Base-by-base conservation (phyloP, 2,329 filamentous ascomycete genomes). In the Exophiala aquamarina region DNA sequence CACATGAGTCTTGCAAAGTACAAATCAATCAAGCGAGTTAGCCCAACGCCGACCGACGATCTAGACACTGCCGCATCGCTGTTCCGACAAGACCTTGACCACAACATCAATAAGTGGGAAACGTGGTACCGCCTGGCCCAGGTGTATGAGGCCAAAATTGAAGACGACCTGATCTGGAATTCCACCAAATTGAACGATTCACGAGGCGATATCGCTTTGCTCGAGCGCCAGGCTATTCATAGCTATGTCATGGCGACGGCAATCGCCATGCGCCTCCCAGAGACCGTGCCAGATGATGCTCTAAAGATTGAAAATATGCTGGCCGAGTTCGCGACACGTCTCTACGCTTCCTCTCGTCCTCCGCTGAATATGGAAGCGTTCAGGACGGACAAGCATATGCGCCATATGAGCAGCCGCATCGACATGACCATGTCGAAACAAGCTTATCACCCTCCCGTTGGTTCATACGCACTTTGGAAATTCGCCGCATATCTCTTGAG, bases 131-230 rank as follows among this genome's bases (percentile, higher is more conserved):
- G 89, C 10, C 77, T 95, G 18, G 90, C 86, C 0, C 89, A 95
- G 65, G 89, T 87, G 39, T 91, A 89, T 60, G 90, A 95, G 66
- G 86, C 88, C 41, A 89, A 94, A 59, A 73, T 95, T 11, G 90
- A 95, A 54, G 90, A 95, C 65, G 82, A 84, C 5, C 87, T 94
- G 4, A 80, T 91, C 4, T 95, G 90, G 90, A 87, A 85, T 15
- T 87, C 89, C 1, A 89, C 95, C 58, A 95, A 94, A 67, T 84
- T 95, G 69, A 95, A 95, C 68, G 92, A 87, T 63, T 85, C 86
- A 59, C 83, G 86, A 45, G 71, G 74, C 3, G 89, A 94, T 48
- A 69, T 95, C 35, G 78, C 89, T 18, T 82, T 81, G 41, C 79
- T 87, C 51, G 89, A 95, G 64, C 81, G 89, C 23, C 82, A 82